Evolutionary conservation across 768 basidiomycete species (phyloP), one percentile per base, ranked within the genome.

Genomic region (Kwoniella pini): DNA sequence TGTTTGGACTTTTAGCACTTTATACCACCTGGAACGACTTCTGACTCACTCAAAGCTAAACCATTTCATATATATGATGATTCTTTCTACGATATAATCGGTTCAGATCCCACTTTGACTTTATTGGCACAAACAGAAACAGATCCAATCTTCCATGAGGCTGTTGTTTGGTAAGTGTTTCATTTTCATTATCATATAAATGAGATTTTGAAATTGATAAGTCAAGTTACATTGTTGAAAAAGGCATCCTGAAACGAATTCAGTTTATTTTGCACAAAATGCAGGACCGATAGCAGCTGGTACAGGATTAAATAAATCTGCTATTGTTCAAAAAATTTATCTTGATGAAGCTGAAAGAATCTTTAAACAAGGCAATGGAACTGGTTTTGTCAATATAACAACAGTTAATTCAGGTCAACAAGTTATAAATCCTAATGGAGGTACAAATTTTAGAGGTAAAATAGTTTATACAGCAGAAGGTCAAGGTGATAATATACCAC

Each of bases 91-190:
- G 57, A 74, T 7, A 80, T 89, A 57, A 82, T 89, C 0, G 89
- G 88, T 1, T 63, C 75, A 3, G 78, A 79, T 26, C 84, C 88
- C 7, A 82, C 82, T 0, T 82, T 90, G 50, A 82, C 83, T 2
- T 74, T 83, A 60, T 83, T 91, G 46, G 85, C 85, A 0, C 82
- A 83, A 9, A 84, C 85, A 59, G 82, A 82, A 1, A 84, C 82
- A 3, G 87, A 86, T 74, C 86, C 86, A 1, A 85, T 89, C 64
- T 88, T 88, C 17, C 89, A 91, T 70, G 90, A 91, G 78, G 89
- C 87, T 2, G 62, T 63, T 13, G 65, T 67, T 12, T 74, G 75
- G 69, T 66, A 30, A 54, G 60, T 62, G 11, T 33, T 26, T 12
- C 19, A 48, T 15, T n/a, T 36, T 36, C 7, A 36, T 9, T 15